Evolutionary conservation across 2,329 filamentous ascomycete genomes (phyloP), one percentile per base, ranked within the genome.

Genomic region (Arthrinium phaeospermum): DNA sequence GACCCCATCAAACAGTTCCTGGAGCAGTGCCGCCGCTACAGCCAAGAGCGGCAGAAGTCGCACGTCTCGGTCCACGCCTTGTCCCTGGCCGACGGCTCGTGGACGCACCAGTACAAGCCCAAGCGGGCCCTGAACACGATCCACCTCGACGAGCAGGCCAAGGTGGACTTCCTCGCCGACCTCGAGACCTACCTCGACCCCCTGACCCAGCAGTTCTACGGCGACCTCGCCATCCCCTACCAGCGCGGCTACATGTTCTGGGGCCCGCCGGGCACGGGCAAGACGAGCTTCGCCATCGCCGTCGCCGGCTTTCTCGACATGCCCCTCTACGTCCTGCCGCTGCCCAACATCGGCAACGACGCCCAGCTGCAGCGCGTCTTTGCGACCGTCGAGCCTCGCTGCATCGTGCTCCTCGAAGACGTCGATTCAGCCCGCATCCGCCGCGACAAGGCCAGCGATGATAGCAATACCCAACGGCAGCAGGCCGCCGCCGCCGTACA

Each of bases 361-460:
- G 95, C 97, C 79, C 89, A 94, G 75, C 84, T 98, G 71, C 94
- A 94, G 46, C 92, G 94, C 77, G 88, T 97, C 34, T 86, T 97
- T 72, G 93, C 93, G n/a, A 94, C 95, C 79, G 87, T 97, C 64
- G 94, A 95, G 0, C 90, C 91, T 72, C 88, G 93, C 71, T 95
- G 93, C 10, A 86, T 98, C 16, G 88, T 97, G 24, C 82, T 97
- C 68, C 86, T 98, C 22, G 95, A 98, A 82, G 95, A 98, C 79
- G 94, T 94, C 0, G 95, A 98, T 80, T 94, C 94, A 0, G 95
- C 95, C 0, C 96, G 97, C 81, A 89, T 90, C 71, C 96, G 96
- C 78, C 89, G 94, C 46, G 27, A 34, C 30, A 34, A 24, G 16
- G 30, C 30, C 3, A 30, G n/a, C 5, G 16, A 3, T 6, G 19